These are phyloP conservation scores for Suillus subluteus DNA, from an alignment of 768 basidiomycete species.

Conservation along the genomic window DNA sequence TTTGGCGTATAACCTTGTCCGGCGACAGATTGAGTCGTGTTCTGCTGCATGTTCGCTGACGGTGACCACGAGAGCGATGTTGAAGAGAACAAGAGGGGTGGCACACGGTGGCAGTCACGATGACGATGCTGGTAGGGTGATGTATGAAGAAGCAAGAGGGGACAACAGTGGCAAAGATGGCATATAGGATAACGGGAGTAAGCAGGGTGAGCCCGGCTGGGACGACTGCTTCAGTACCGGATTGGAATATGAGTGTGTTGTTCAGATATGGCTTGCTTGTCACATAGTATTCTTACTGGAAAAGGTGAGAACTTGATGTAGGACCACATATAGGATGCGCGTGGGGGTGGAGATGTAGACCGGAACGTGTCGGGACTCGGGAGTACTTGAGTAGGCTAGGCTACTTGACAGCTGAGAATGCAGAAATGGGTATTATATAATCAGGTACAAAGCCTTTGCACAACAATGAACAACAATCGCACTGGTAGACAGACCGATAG, in stretches of 20 bases:
- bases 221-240: constrained; percentile 21
- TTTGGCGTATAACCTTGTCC: constrained; percentile 40
- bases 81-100: constrained; percentile 23
- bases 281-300: too few species aligned
- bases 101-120: too few species aligned
- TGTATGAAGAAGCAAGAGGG: constrained; percentile 21
- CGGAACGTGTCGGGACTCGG: too few species aligned
- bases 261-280: background rate
- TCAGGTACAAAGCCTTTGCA: too few species aligned
- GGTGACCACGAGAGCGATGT: constrained; percentile 21
- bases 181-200: constrained; percentile 30
- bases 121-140: constrained; percentile 25
- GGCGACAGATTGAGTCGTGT: constrained; percentile 21
- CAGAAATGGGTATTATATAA: too few species aligned
- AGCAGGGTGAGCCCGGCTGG: constrained; percentile 10
- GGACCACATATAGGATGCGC: too few species aligned
- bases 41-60: constrained; percentile 18
- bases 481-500: too few species aligned
- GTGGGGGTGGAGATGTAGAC: too few species aligned
- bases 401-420: too few species aligned
- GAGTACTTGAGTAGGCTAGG: too few species aligned
- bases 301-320: too few species aligned
- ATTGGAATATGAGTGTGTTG: constrained; percentile 20
- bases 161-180: constrained; percentile 16
- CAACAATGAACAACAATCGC: too few species aligned